Conservation (phyloP, 768 basidiomycete species). For the Tephrocybe sp. region DNA sequence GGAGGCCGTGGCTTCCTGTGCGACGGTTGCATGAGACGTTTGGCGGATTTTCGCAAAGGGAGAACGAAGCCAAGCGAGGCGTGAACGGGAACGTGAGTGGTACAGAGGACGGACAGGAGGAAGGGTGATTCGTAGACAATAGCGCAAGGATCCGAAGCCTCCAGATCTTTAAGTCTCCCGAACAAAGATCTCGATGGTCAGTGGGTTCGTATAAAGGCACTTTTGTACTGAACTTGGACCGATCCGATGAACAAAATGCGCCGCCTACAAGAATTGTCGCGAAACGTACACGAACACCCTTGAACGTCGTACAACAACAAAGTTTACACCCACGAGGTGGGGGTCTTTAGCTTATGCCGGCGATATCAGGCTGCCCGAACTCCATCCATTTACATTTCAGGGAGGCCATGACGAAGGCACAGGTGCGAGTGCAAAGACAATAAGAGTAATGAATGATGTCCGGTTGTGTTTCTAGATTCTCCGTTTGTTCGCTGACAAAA, state of each 20-base stretch:
- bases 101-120: slow-evolving; percentile 1
- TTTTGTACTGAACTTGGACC: slow-evolving; percentile 10
- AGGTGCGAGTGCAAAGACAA: slow-evolving; percentile 24
- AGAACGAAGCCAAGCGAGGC: not conserved
- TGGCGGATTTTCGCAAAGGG: too few relatives aligned
- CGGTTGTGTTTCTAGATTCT: not conserved
- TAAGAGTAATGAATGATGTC: slow-evolving; percentile 22
- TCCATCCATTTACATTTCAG: slow-evolving; percentile 32
- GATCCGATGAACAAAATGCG: slow-evolving; percentile 22
- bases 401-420: slow-evolving; percentile 22
- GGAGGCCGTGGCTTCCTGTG: slow-evolving; percentile 26
- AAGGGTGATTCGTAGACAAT: slow-evolving; percentile 5
- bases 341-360: slow-evolving; percentile 24
- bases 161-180: slow-evolving; percentile 27
- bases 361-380: slow-evolving; percentile 25
- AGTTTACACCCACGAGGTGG: slow-evolving; percentile 37
- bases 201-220: slow-evolving; percentile 17
- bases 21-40: slow-evolving; percentile 21
- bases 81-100: not conserved
- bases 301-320: slow-evolving; percentile 24
- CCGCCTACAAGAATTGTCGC: slow-evolving; percentile 20
- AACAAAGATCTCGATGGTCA: slow-evolving; percentile 22
- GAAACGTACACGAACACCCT: slow-evolving; percentile 23
- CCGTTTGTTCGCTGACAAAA: slow-evolving; percentile 5
- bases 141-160: slow-evolving; percentile 3